These are phyloP conservation scores for Colletotrichum viniferum DNA, from an alignment of 2,329 filamentous ascomycete species.

Conservation along the genomic window DNA sequence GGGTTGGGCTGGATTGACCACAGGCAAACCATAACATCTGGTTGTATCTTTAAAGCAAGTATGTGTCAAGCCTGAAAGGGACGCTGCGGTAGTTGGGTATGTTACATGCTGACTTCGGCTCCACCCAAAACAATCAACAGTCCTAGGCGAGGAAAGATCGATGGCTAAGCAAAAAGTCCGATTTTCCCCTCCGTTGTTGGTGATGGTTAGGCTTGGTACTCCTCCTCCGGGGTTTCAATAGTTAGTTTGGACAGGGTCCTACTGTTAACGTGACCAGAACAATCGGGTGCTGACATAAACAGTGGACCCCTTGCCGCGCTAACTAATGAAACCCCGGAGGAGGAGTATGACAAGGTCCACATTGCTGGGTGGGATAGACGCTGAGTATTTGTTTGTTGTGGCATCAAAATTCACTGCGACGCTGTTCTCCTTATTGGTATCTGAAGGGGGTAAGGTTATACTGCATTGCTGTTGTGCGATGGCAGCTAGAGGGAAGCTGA, in stretches of 20 bases:
- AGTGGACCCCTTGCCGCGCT: no score
- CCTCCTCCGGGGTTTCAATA: no score
- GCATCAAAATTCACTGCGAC: background rate
- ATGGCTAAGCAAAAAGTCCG: background rate
- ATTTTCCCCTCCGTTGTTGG: background rate
- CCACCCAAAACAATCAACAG: background rate
- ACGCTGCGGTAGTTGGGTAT: background rate
- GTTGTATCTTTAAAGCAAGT: background rate
- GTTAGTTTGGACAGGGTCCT: no score
- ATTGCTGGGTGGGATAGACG: background rate
- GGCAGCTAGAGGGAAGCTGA: background rate
- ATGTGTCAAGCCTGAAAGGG: background rate
- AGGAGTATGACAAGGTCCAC: background rate
- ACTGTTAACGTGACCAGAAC: no score
- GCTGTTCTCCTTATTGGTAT: background rate
- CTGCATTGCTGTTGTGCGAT: background rate
- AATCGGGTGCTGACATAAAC: no score
- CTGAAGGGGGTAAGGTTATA: background rate
- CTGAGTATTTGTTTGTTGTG: background rate
- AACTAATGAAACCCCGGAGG: no score
- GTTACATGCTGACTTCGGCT: background rate
- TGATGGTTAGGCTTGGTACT: background rate
- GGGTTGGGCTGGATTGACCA: background rate
- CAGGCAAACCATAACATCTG: background rate
- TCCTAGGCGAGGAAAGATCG: background rate